Percentiles rank a stretch among this genome's conserved stretches.
phyloP scores from a whole-genome alignment of 1,139 yeast genomes.

The Taiozyma sp. region DNA sequence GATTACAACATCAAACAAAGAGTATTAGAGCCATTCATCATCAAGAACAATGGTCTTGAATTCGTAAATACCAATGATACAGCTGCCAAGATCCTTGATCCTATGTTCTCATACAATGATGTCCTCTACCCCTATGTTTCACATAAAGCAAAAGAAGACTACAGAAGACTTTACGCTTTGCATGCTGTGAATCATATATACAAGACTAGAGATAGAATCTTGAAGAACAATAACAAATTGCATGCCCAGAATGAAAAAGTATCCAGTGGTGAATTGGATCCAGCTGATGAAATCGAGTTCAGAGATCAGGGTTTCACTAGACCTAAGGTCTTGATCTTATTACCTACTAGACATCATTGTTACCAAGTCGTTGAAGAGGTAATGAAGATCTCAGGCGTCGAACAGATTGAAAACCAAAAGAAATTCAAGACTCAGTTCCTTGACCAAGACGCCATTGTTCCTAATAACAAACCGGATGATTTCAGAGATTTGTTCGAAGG shows the following conservation, averaged over 20 bases:
- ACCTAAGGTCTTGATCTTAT: constrained; percentile 77
- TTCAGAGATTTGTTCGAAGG: constrained; percentile 81
- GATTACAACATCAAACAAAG: constrained; percentile 31
- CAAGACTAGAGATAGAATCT: constrained; percentile 78
- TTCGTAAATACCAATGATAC: constrained; percentile 15
- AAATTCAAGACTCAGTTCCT: constrained; percentile 67
- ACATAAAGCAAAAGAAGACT: constrained; percentile 36
- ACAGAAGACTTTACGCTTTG: constrained; percentile 60
- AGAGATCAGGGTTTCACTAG: constrained; percentile 96
- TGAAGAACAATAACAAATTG: constrained; percentile 68
- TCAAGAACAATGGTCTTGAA: constrained; percentile 17
- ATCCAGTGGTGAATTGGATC: constrained; percentile 33
- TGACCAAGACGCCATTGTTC: constrained; percentile 42
- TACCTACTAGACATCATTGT: constrained; percentile 84
- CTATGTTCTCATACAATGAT: constrained; percentile 73
- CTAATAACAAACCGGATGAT: constrained; percentile 72
- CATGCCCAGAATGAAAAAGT: constrained; percentile 40
- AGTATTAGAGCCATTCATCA: constrained; percentile 18
- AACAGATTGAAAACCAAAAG: constrained; percentile 76
- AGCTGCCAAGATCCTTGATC: constrained; percentile 40
- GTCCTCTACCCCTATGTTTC: constrained; percentile 57
- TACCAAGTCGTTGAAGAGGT: constrained; percentile 63
- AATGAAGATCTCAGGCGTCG: constrained; percentile 58
- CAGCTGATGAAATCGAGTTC: constrained; percentile 50
- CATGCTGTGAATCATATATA: constrained; percentile 81